Conservation (phyloP, 1,139 yeast species). For the Spencermartinsiella ligniputridi region DNA sequence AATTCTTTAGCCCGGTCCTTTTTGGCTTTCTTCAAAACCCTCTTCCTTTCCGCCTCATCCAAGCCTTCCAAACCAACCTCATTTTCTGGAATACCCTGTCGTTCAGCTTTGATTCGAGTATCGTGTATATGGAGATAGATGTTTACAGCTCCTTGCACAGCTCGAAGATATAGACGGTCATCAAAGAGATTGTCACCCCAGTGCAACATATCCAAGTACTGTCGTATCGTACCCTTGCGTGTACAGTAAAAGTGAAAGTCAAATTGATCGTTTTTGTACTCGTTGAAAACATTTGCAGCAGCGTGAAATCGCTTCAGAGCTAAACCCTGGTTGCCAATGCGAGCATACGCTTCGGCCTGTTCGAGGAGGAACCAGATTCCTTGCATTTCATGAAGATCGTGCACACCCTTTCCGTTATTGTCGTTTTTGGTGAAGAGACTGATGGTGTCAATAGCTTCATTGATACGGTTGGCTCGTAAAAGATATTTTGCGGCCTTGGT, state of each 20-base stretch:
- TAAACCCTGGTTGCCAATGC: slow-evolving; percentile 53
- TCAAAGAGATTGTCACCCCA: slow-evolving; percentile 79
- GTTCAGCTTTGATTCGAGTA: slow-evolving; percentile 8
- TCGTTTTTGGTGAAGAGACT: slow-evolving; percentile 85
- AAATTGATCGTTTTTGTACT: slow-evolving; percentile 76
- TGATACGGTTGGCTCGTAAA: slow-evolving; percentile 72
- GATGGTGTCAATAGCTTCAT: slow-evolving; percentile 69
- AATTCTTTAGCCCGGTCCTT: slow-evolving; percentile 40
- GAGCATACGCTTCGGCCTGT: slow-evolving; percentile 74
- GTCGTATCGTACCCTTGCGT: slow-evolving; percentile 86
- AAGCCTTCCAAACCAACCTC: slow-evolving; percentile 23
- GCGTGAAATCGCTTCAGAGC: slow-evolving; percentile 76
- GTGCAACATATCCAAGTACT: slow-evolving; percentile 64
- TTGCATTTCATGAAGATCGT: slow-evolving; percentile 85
- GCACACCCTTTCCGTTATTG: slow-evolving; percentile 70
- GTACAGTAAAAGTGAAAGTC: slow-evolving; percentile 93
- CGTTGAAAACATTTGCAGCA: slow-evolving; percentile 61
- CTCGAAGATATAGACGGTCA: slow-evolving; percentile 67
- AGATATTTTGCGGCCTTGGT: slow-evolving; percentile 82
- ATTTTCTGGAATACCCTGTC: slow-evolving; percentile 18
- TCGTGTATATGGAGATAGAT: slow-evolving; percentile 48
- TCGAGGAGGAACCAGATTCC: slow-evolving; percentile 86
- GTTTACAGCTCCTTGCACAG: slow-evolving; percentile 59
- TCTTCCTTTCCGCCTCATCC: slow-evolving; percentile 32
- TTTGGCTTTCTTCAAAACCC: slow-evolving; percentile 37